Conservation (phyloP, 2,329 filamentous ascomycete species). For the Camillea tinctor region DNA sequence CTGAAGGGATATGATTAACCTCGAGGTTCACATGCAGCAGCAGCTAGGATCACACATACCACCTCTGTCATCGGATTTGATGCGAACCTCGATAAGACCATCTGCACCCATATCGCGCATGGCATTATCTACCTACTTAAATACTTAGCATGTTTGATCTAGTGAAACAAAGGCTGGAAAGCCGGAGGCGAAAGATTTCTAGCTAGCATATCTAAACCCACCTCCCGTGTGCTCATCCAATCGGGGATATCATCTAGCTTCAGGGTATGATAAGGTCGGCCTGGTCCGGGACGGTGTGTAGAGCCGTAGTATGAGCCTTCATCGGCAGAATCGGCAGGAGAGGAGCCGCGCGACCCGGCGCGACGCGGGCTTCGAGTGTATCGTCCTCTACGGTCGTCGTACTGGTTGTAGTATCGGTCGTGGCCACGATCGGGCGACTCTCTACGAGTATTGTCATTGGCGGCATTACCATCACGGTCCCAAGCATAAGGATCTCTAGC, state of each 20-base stretch:
- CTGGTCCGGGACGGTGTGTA: constrained; percentile 26
- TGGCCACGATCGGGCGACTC: constrained; percentile 20
- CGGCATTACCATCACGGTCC: constrained; percentile 16
- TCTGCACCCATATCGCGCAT: constrained; percentile 31
- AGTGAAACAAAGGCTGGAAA: neutral
- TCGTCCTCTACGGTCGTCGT: constrained; percentile 20
- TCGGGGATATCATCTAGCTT: constrained; percentile 35
- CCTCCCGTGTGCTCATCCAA: constrained; percentile 29
- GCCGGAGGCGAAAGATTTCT: too few species aligned
- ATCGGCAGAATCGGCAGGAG: constrained; percentile 27
- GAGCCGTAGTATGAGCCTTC: constrained; percentile 26
- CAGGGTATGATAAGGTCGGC: constrained; percentile 33
- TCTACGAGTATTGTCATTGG: constrained; percentile 19
- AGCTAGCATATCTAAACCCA: constrained; percentile 7
- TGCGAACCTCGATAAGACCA: constrained; percentile 32
- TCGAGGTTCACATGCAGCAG: constrained; percentile 1
- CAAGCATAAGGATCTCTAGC: constrained; percentile 15
- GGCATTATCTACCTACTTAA: constrained; percentile 29
- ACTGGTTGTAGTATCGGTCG: constrained; percentile 21
- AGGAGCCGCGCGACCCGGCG: constrained; percentile 23
- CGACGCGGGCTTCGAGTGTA: constrained; percentile 25
- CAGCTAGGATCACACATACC: constrained; percentile 13
- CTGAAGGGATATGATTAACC: constrained; percentile 9
- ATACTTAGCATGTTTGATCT: neutral
- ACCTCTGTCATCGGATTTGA: constrained; percentile 32